phyloP scores from a whole-genome alignment of 1,139 yeast species.

The Saccharomycopsis hybrid region DNA sequence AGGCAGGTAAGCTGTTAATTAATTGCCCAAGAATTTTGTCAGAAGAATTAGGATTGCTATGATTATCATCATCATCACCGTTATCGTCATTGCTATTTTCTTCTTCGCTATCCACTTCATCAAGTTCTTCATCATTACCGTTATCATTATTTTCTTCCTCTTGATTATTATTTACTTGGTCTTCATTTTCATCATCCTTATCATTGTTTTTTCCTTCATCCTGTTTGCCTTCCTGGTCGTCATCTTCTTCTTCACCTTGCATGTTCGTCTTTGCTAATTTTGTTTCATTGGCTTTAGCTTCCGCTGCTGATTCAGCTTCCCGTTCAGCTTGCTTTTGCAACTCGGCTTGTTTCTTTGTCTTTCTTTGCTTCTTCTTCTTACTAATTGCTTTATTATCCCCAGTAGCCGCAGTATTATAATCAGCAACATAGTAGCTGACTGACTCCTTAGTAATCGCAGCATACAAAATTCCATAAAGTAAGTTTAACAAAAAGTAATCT shows the following conservation, averaged over 20 bases:
- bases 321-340: conserved; percentile 8
- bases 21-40: conserved; percentile 10
- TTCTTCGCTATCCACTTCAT: conserved; percentile 15
- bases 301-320: conserved; percentile 4
- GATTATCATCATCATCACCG: conserved; percentile 10
- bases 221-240: too few species aligned
- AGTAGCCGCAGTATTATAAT: background rate
- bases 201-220: too few species aligned
- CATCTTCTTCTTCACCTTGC: too few species aligned
- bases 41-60: conserved; percentile 21
- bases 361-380: conserved; percentile 2
- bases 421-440: conserved; percentile 12
- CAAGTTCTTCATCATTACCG: conserved; percentile 7
- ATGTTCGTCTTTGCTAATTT: background rate
- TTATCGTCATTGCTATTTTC: conserved; percentile 18
- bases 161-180: background rate
- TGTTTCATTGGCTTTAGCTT: background rate
- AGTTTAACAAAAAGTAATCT: conserved; percentile 25
- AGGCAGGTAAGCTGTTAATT: conserved; percentile 10
- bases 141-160: conserved; percentile 6
- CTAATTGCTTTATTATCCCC: background rate
- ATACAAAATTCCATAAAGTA: conserved; percentile 28
- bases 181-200: too few species aligned
- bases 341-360: conserved; percentile 8
- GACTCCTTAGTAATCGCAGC: conserved; percentile 15